Percentiles rank a stretch among this genome's conserved stretches.
Conservation (phyloP, 495 filamentous ascomycete genomes). For the Neurospora terricola region DNA sequence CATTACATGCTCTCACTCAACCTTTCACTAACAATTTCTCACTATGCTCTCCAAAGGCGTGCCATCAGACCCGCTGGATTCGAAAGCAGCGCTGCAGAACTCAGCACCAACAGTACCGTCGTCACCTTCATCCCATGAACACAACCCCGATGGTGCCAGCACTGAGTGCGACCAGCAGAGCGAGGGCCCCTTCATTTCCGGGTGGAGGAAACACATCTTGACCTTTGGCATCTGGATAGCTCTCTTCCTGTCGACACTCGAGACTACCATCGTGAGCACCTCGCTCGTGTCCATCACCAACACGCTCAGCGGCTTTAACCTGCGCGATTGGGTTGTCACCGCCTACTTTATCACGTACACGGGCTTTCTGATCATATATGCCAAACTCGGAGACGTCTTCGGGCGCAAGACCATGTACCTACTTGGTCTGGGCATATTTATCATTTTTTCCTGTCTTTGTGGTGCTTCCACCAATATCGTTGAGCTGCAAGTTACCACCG, state of each 20-base stretch:
- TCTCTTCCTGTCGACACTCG: slow-evolving; percentile 31
- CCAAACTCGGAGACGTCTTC: slow-evolving; percentile 44
- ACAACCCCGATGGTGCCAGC: background rate
- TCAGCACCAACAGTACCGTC: background rate
- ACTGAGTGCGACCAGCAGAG: background rate
- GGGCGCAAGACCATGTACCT: slow-evolving; percentile 38
- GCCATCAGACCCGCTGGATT: background rate
- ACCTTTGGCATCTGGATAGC: background rate
- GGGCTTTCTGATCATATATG: slow-evolving; percentile 44
- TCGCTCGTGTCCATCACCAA: slow-evolving; percentile 47
- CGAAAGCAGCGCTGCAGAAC: background rate
- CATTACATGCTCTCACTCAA: background rate
- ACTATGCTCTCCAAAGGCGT: background rate
- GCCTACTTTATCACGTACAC: slow-evolving; percentile 48
- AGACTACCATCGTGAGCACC: slow-evolving; percentile 49
- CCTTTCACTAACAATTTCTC: background rate
- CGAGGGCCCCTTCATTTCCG: background rate
- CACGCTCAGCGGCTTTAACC: slow-evolving; percentile 37
- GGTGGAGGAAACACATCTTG: background rate
- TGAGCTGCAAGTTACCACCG: slow-evolving; percentile 31
- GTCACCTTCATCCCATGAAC: background rate
- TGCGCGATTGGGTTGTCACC: slow-evolving; percentile 46
- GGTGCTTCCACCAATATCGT: slow-evolving; percentile 34
- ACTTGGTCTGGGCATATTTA: slow-evolving; percentile 34
- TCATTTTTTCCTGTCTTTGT: slow-evolving; percentile 44